Percentiles rank a stretch among this genome's conserved stretches.
Evolutionary conservation across 441 rosid species (phyloP).

Genomic region (Monsonia emarginata): DNA sequence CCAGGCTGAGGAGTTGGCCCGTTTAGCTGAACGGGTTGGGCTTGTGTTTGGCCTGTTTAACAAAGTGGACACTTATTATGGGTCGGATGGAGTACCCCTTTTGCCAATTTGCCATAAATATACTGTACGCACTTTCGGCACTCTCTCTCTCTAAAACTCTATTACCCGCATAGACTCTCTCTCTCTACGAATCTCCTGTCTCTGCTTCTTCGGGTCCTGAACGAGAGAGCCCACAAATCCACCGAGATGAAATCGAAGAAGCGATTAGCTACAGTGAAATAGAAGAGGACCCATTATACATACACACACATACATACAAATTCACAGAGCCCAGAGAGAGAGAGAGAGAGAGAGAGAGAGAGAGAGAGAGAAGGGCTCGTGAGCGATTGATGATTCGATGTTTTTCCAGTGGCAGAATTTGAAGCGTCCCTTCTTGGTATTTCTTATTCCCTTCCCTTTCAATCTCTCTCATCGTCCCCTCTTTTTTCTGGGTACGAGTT

Average conservation of each 20-base stretch:
- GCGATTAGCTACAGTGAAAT: too few species aligned
- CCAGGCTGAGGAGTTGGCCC: too few species aligned
- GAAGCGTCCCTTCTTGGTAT: slow-evolving; percentile 29
- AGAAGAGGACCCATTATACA: slow-evolving; percentile 19
- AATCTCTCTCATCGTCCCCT: background rate
- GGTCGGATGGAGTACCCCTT: too few species aligned
- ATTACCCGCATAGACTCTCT: too few species aligned
- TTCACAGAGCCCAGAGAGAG: background rate
- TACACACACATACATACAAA: background rate
- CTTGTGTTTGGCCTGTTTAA: too few species aligned
- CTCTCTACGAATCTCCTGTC: slow-evolving; percentile 29
- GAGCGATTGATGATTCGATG: slow-evolving; percentile 32
- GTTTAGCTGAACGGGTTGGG: too few species aligned
- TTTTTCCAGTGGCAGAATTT: slow-evolving; percentile 28
- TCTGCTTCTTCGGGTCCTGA: slow-evolving; percentile 26
- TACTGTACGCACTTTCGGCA: background rate
- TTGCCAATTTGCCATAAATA: too few species aligned
- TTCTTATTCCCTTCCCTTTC: slow-evolving; percentile 24
- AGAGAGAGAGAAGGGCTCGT: slow-evolving; percentile 3
- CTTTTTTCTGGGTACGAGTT: slow-evolving; percentile 10
- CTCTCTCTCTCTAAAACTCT: too few species aligned
- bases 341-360: too few species aligned
- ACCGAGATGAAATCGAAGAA: too few species aligned
- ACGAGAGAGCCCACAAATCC: slow-evolving; percentile 8
- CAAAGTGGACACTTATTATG: too few species aligned